Percentiles rank a stretch among this genome's conserved stretches.
Evolutionary conservation across 192 early-diverging fungal species (phyloP).

Genomic region (Haplosporangium gracile): DNA sequence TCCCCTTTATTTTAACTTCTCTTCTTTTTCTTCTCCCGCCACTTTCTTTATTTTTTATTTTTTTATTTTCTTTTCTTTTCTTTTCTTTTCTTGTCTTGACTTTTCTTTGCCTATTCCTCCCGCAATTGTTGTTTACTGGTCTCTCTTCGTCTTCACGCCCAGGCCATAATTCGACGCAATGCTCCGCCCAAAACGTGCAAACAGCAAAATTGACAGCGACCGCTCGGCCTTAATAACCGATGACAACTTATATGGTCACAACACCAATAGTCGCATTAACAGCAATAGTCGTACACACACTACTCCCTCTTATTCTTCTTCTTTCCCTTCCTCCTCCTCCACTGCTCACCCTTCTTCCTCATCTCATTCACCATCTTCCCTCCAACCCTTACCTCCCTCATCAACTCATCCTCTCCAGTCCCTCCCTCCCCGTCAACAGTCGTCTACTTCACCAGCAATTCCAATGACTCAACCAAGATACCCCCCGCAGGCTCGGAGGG

Average conservation of each 20-base stretch:
- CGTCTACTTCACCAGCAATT: not conserved
- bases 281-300: not conserved
- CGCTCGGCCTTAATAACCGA: conserved; percentile 18
- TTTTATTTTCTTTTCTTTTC: not conserved
- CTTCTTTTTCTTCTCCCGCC: not conserved
- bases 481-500: conserved; percentile 7
- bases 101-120: not conserved
- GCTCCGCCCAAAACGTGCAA: conserved; percentile 10
- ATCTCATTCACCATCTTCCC: not conserved
- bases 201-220: conserved; percentile 12
- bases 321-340: not conserved
- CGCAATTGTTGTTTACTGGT: no score
- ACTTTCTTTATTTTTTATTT: not conserved
- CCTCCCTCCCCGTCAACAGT: conserved; percentile 32
- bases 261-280: not conserved
- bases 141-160: no score
- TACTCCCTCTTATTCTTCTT: not conserved
- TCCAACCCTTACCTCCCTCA: not conserved
- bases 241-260: not conserved
- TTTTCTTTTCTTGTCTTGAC: not conserved
- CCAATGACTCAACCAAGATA: conserved; percentile 7
- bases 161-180: not conserved
- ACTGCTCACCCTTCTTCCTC: not conserved
- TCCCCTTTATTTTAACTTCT: not conserved
- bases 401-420: conserved; percentile 26